These are phyloP conservation scores for Phaeosphaeria sp. DNA, from an alignment of 2,329 filamentous ascomycete genomes.

Conservation along the genomic window DNA sequence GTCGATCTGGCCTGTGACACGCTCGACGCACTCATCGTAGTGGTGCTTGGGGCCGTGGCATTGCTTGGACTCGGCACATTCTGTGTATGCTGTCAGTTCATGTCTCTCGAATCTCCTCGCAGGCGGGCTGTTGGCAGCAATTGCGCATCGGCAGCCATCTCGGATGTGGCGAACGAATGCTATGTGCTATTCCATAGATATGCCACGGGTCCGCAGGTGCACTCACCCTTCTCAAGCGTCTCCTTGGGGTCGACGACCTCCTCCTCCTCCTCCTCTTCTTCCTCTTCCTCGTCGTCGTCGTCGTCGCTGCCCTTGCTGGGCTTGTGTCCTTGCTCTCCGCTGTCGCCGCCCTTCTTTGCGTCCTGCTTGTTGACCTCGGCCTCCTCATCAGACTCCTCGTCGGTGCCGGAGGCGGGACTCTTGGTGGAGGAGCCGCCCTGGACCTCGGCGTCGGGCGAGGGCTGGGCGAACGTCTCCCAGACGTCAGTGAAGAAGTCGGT, in stretches of 20 bases:
- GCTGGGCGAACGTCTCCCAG: slow-evolving; percentile 68
- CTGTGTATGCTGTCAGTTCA: slow-evolving; percentile 58
- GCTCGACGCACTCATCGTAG: slow-evolving; percentile 97
- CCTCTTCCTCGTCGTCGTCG: slow-evolving; percentile 70
- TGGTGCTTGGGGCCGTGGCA: slow-evolving; percentile 94
- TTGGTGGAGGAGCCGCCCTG: slow-evolving; percentile 49
- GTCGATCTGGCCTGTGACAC: slow-evolving; percentile 76
- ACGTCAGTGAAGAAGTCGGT: slow-evolving; percentile 69
- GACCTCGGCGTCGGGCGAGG: slow-evolving; percentile 53
- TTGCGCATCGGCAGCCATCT: slow-evolving; percentile 10
- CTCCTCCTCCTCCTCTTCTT: slow-evolving; percentile 83
- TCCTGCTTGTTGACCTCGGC: slow-evolving; percentile 53
- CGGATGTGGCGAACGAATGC: not conserved
- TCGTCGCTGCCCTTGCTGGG: slow-evolving; percentile 47
- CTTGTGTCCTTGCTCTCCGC: slow-evolving; percentile 57
- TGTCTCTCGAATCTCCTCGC: slow-evolving; percentile 3
- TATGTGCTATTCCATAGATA: not conserved
- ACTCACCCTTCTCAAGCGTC: slow-evolving; percentile 88
- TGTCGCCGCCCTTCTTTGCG: slow-evolving; percentile 48
- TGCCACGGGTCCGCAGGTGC: not conserved
- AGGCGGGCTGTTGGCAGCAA: slow-evolving; percentile 7
- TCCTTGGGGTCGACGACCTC: slow-evolving; percentile 88
- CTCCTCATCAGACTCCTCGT: slow-evolving; percentile 52
- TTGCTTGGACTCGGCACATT: slow-evolving; percentile 85
- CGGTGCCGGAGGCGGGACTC: slow-evolving; percentile 50